These are phyloP conservation scores for Zanthoxylum bungeanum DNA, from an alignment of 345 rosid species.

Conservation along the genomic window DNA sequence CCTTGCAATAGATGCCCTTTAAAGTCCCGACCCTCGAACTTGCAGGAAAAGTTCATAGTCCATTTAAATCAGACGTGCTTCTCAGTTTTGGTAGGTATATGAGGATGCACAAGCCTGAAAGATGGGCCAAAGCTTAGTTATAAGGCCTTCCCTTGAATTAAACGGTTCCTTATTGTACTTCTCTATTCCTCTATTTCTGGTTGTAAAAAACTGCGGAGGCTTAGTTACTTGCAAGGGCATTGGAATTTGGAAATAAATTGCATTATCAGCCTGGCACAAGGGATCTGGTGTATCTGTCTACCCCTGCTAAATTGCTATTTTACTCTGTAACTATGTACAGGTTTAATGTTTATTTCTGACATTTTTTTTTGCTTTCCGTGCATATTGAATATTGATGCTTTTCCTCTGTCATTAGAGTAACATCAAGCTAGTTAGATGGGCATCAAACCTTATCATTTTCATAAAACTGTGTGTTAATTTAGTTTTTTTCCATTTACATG, in stretches of 20 bases:
- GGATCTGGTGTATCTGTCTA: not conserved
- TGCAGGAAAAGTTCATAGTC: not conserved
- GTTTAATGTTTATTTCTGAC: not conserved
- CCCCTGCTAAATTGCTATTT: not conserved
- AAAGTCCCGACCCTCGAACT: not conserved
- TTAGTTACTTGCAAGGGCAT: no score
- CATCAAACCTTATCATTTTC: not conserved
- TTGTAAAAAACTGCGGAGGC: not conserved
- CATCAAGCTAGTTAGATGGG: not conserved
- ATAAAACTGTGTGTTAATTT: not conserved
- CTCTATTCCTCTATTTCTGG: not conserved
- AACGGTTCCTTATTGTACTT: no score
- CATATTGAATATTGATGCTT: not conserved
- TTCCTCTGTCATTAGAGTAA: not conserved
- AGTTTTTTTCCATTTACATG: constrained; percentile 21
- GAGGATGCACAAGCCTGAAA: no score
- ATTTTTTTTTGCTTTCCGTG: not conserved
- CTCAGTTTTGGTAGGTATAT: no score
- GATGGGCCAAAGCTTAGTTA: no score
- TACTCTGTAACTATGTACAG: not conserved
- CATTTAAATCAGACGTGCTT: no score
- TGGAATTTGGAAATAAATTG: not conserved
- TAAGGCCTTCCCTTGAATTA: not conserved
- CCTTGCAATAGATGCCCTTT: not conserved
- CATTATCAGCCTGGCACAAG: no score